Percentiles rank a stretch among this genome's conserved stretches.
These are phyloP conservation scores for Zygosaccharomyces sapae DNA, from an alignment of 1,139 yeast genomes.

Conservation along the genomic window DNA sequence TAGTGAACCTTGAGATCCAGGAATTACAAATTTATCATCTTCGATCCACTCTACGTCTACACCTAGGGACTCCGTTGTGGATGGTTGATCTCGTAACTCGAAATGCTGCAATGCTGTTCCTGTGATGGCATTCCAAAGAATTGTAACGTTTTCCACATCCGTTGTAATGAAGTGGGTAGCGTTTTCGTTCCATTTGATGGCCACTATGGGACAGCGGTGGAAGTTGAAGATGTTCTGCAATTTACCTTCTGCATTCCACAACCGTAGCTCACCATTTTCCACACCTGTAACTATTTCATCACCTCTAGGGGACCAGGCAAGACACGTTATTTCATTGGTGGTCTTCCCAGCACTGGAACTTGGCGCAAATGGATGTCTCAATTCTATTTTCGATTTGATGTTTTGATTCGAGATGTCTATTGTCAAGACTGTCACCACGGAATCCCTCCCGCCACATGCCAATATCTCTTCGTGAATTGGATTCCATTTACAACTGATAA, in stretches of 20 bases:
- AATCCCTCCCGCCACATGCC: constrained; percentile 42
- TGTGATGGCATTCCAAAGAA: constrained; percentile 52
- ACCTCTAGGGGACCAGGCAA: constrained; percentile 66
- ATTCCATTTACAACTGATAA: constrained; percentile 41
- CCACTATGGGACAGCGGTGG: constrained; percentile 51
- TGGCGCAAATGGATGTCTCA: constrained; percentile 31
- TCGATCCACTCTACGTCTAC: constrained; percentile 71
- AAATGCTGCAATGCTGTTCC: constrained; percentile 48
- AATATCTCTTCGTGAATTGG: constrained; percentile 37
- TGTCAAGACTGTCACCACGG: constrained; percentile 37
- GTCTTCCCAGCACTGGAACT: constrained; percentile 18
- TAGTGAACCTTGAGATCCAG: constrained; percentile 56
- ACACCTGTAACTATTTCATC: constrained; percentile 53
- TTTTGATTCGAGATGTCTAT: constrained; percentile 11
- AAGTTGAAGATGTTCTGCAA: constrained; percentile 55
- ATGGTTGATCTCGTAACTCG: constrained; percentile 30
- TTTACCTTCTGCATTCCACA: constrained; percentile 66
- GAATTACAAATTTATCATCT: constrained; percentile 60
- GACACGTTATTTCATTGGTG: constrained; percentile 38
- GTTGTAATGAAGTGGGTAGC: constrained; percentile 38
- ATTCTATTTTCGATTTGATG: constrained; percentile 14
- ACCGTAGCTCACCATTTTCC: constrained; percentile 59
- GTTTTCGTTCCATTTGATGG: constrained; percentile 48
- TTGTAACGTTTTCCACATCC: constrained; percentile 40
- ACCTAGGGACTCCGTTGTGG: constrained; percentile 37